These are phyloP conservation scores for Castanospermum australe DNA, from an alignment of 306 rosid genomes.

Conservation along the genomic window DNA sequence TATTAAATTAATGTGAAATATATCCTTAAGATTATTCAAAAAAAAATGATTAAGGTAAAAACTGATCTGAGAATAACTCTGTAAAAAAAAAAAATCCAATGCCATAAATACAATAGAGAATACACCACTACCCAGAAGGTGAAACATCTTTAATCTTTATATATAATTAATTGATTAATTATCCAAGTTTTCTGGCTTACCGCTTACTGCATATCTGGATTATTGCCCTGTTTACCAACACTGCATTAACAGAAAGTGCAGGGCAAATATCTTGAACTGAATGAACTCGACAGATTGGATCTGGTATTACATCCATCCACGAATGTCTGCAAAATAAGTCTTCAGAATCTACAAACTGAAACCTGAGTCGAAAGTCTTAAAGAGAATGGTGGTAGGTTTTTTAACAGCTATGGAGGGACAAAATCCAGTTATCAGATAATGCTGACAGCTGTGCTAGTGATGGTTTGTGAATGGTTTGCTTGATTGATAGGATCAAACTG, in stretches of 20 bases:
- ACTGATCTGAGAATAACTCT: too few species aligned
- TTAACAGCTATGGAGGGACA: conserved; percentile 29
- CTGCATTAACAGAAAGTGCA: conserved; percentile 4
- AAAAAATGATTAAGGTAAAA: too few species aligned
- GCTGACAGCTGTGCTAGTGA: too few species aligned
- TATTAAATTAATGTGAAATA: too few species aligned
- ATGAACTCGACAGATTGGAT: background rate
- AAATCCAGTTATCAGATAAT: conserved; percentile 22
- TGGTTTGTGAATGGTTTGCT: too few species aligned
- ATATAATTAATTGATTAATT: background rate
- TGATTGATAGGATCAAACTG: too few species aligned
- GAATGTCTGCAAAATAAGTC: background rate
- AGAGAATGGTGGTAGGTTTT: conserved; percentile 30
- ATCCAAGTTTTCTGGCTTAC: background rate
- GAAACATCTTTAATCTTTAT: conserved; percentile 4
- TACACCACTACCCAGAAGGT: background rate
- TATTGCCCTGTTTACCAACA: conserved; percentile 8
- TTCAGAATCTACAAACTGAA: conserved; percentile 29
- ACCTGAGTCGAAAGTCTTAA: conserved; percentile 23
- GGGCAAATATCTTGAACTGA: background rate
- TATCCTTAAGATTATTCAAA: too few species aligned
- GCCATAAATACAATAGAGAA: conserved; percentile 6
- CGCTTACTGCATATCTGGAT: conserved; percentile 19
- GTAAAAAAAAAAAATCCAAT: too few species aligned
- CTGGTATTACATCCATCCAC: conserved; percentile 15